Evolutionary conservation across 202 grass and related monocot genomes (phyloP).

Genomic region (Eragrostis tef): DNA sequence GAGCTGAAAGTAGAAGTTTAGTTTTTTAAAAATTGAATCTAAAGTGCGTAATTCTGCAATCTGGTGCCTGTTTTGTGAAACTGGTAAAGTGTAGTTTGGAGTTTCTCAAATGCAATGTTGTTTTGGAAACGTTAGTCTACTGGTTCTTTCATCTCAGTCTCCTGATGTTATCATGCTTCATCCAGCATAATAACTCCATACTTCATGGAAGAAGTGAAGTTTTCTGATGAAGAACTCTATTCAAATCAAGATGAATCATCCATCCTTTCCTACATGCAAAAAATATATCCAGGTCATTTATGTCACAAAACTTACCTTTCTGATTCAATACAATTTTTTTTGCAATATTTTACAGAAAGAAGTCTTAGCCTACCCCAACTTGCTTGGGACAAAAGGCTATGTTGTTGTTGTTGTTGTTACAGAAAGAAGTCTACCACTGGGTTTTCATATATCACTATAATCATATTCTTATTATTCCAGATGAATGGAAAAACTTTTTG

Average conservation of each 20-base stretch:
- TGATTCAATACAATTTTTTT: not conserved
- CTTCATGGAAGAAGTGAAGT: slow-evolving; percentile 90
- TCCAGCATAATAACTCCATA: slow-evolving; percentile 86
- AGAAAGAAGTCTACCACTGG: not conserved
- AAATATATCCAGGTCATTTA: slow-evolving; percentile 82
- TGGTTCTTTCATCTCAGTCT: slow-evolving; percentile 15
- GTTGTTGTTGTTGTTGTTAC: no score
- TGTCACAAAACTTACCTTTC: slow-evolving; percentile 31
- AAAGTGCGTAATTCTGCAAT: not conserved
- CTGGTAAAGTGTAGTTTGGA: not conserved
- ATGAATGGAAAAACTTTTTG: slow-evolving; percentile 85
- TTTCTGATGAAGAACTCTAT: slow-evolving; percentile 86
- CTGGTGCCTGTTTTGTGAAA: not conserved
- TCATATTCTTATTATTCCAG: slow-evolving; percentile 48
- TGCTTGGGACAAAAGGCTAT: no score
- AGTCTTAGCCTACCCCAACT: no score
- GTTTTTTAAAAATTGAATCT: not conserved
- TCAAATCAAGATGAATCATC: slow-evolving; percentile 81
- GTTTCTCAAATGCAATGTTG: not conserved
- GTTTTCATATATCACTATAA: slow-evolving; percentile 41
- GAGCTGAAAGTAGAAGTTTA: not conserved
- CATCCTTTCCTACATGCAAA: slow-evolving; percentile 91
- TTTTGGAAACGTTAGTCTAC: not conserved
- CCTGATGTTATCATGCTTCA: slow-evolving; percentile 35
- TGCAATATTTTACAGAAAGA: slow-evolving; percentile 6